phyloP scores from a whole-genome alignment of 2,329 filamentous ascomycete genomes.

The Colletotrichum chrysophilum region DNA sequence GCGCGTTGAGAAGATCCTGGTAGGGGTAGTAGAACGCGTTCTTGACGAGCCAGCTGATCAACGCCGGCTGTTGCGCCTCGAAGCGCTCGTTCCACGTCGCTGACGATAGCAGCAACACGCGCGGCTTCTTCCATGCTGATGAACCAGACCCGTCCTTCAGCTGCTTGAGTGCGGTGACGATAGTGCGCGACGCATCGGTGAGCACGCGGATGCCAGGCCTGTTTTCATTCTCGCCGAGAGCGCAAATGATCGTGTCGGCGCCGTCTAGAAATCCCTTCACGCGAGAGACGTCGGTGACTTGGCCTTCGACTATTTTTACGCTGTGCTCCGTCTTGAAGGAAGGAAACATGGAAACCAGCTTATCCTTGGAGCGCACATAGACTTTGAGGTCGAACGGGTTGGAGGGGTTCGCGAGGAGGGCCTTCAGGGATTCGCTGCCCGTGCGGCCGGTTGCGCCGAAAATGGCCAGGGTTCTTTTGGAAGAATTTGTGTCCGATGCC shows the following conservation, averaged over 20 bases:
- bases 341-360: not conserved
- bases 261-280: not conserved
- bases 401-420: not conserved
- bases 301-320: constrained; percentile 1
- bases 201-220: not conserved
- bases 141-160: not conserved
- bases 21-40: constrained; percentile 15
- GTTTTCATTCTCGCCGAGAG: constrained; percentile 15
- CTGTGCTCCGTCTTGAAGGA: not conserved
- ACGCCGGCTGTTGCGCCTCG: not conserved
- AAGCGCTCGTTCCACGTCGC: constrained; percentile 6
- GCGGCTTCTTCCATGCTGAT: not conserved
- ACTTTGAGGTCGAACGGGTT: not conserved
- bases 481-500: not conserved
- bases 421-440: constrained; percentile 9
- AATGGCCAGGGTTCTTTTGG: not conserved
- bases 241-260: constrained; percentile 9
- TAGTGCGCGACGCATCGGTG: not conserved
- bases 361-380: not conserved
- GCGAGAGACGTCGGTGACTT: not conserved
- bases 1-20: constrained; percentile 5
- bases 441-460: constrained; percentile 16
- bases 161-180: not conserved
- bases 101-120: constrained; percentile 1
- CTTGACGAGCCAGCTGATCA: not conserved